These are phyloP conservation scores for Plantago ovata DNA, from an alignment of 257 asterid species.

Conservation along the genomic window DNA sequence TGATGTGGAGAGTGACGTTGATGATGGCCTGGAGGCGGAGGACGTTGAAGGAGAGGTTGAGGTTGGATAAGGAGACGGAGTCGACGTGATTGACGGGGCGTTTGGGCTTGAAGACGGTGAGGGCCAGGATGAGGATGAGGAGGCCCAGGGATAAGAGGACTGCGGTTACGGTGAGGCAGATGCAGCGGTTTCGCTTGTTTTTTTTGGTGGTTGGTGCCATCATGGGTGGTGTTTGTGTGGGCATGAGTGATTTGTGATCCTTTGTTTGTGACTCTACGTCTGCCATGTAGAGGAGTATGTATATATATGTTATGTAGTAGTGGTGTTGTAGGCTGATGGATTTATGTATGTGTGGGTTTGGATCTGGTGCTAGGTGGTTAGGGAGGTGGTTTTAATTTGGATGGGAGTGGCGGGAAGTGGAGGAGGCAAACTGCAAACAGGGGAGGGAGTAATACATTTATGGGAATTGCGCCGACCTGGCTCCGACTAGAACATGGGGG, in stretches of 20 bases:
- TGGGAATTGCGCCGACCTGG: no score
- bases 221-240: not conserved
- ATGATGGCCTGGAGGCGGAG: slow-evolving; percentile 30
- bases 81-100: slow-evolving; percentile 47
- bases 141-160: slow-evolving; percentile 31
- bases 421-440: no score
- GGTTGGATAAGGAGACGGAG: slow-evolving; percentile 39
- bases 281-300: slow-evolving; percentile 1
- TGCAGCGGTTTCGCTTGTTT: slow-evolving; percentile 20
- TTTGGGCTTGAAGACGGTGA: slow-evolving; percentile 74
- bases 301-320: not conserved
- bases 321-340: no score
- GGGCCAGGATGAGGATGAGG: slow-evolving; percentile 48
- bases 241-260: not conserved
- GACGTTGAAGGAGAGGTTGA: slow-evolving; percentile 37
- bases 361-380: no score
- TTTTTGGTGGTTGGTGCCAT: not conserved
- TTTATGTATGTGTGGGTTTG: not conserved
- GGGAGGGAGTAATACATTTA: no score
- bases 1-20: slow-evolving; percentile 47
- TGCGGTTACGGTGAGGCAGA: slow-evolving; percentile 37
- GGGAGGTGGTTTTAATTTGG: no score
- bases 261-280: not conserved
- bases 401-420: no score
- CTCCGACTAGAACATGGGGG: no score